phyloP scores from a whole-genome alignment of 2,329 filamentous ascomycete genomes.

The Fusarium longipes region DNA sequence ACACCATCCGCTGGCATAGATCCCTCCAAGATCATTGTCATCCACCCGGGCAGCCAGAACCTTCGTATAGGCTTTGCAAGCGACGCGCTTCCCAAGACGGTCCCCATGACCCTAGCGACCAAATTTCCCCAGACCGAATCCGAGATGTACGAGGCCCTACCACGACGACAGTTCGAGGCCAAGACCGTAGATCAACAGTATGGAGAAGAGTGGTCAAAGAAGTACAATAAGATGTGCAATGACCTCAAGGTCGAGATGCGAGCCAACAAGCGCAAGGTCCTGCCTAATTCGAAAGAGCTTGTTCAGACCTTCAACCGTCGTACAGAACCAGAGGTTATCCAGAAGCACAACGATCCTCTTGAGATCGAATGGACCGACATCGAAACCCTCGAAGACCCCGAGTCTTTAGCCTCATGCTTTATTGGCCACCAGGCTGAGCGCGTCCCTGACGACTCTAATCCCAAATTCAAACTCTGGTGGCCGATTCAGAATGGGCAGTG shows the following conservation, averaged over 20 bases:
- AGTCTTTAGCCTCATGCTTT: conserved; percentile 72
- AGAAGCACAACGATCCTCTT: conserved; percentile 92
- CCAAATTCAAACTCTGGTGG: conserved; percentile 93
- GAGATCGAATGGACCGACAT: conserved; percentile 97
- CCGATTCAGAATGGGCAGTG: conserved; percentile 87
- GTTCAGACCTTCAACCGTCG: conserved; percentile 94
- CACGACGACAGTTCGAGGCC: conserved; percentile 73
- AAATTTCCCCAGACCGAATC: conserved; percentile 83
- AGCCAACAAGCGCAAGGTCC: conserved; percentile 90
- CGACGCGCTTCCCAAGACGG: conserved; percentile 91
- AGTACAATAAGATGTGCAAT: conserved; percentile 83
- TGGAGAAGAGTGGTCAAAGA: conserved; percentile 81
- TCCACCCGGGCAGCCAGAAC: conserved; percentile 96
- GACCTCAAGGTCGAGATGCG: conserved; percentile 93
- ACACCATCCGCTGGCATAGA: conserved; percentile 71
- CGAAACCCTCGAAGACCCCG: conserved; percentile 71
- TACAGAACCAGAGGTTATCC: conserved; percentile 85
- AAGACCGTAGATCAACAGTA: conserved; percentile 81
- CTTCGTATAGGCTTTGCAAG: conserved; percentile 94
- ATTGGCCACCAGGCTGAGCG: conserved; percentile 85
- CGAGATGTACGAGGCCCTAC: conserved; percentile 83
- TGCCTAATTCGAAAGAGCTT: conserved; percentile 97
- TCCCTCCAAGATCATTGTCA: conserved; percentile 91
- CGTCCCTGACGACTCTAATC: conserved; percentile 88
- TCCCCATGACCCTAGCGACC: conserved; percentile 91